phyloP scores from a whole-genome alignment of 2,329 filamentous ascomycete species.

The Colletotrichum plurivorum region DNA sequence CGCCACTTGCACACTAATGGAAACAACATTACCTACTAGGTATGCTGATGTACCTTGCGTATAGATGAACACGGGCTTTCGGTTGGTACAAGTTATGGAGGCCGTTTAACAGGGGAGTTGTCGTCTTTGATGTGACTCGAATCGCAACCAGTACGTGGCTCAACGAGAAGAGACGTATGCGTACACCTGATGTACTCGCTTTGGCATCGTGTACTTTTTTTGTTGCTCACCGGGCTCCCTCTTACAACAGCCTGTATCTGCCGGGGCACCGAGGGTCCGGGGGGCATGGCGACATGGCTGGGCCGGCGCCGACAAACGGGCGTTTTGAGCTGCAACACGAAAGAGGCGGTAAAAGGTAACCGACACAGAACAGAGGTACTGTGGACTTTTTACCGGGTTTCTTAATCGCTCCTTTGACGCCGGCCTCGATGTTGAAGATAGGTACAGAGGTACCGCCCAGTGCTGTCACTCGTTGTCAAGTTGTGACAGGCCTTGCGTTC shows the following conservation, averaged over 20 bases:
- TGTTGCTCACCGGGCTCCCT: not conserved
- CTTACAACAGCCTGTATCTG: not conserved
- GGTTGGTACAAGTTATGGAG: not conserved
- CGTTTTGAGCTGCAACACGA: slow-evolving; percentile 39
- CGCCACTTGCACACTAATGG: slow-evolving; percentile 21
- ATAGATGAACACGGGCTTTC: slow-evolving; percentile 22
- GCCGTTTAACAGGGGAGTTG: slow-evolving; percentile 16
- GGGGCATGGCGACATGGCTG: slow-evolving; percentile 9
- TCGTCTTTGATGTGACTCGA: slow-evolving; percentile 19
- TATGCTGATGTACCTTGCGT: too few species aligned
- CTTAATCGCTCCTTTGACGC: not conserved
- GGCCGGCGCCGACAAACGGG: slow-evolving; percentile 35
- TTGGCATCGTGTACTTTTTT: slow-evolving; percentile 10
- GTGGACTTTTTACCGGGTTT: slow-evolving; percentile 19
- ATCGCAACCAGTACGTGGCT: not conserved
- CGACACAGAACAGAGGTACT: slow-evolving; percentile 23
- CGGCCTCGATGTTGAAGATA: not conserved
- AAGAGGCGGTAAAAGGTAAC: slow-evolving; percentile 31
- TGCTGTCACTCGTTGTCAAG: not conserved
- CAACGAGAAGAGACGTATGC: not conserved
- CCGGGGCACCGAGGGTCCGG: slow-evolving; percentile 11
- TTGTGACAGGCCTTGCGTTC: slow-evolving; percentile 17
- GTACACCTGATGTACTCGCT: slow-evolving; percentile 7
- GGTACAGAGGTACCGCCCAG: slow-evolving; percentile 24
- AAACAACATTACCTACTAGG: slow-evolving; percentile 14